Conservation (phyloP, 192 early-diverging fungal species). For the Coemansia sp. region DNA sequence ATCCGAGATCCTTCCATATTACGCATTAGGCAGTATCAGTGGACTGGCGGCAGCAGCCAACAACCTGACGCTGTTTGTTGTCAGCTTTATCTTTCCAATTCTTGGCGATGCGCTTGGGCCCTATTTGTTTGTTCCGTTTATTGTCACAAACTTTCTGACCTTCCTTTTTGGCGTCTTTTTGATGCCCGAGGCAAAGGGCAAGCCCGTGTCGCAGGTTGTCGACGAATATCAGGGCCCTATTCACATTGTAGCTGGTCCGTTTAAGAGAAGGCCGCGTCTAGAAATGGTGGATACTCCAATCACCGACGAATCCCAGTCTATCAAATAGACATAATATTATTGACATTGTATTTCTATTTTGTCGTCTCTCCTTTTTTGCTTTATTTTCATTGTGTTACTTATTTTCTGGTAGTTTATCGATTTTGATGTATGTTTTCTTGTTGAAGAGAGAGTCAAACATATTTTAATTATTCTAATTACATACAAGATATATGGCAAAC, state of each 20-base stretch:
- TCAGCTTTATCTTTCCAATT: conserved; percentile 64
- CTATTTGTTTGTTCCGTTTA: conserved; percentile 70
- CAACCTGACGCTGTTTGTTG: conserved; percentile 66
- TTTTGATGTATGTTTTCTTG: too few relatives aligned
- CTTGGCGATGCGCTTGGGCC: conserved; percentile 56
- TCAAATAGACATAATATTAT: neutral
- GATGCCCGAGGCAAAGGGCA: conserved; percentile 73
- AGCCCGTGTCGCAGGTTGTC: conserved; percentile 40
- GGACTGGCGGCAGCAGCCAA: conserved; percentile 66
- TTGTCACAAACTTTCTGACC: conserved; percentile 47
- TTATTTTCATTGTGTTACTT: neutral
- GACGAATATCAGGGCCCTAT: conserved; percentile 46
- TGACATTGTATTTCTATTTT: neutral
- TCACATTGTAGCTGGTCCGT: conserved; percentile 22
- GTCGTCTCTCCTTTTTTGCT: neutral
- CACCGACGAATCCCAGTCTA: neutral
- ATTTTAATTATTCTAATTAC: neutral
- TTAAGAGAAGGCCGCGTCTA: neutral
- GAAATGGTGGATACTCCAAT: neutral
- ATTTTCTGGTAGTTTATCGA: too few relatives aligned
- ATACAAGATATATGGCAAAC: neutral
- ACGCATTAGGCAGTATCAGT: conserved; percentile 64
- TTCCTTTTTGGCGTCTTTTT: conserved; percentile 49
- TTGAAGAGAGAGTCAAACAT: too few relatives aligned
- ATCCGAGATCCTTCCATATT: conserved; percentile 74